phyloP scores from a whole-genome alignment of 345 rosid genomes.

The Ceriops tagal region DNA sequence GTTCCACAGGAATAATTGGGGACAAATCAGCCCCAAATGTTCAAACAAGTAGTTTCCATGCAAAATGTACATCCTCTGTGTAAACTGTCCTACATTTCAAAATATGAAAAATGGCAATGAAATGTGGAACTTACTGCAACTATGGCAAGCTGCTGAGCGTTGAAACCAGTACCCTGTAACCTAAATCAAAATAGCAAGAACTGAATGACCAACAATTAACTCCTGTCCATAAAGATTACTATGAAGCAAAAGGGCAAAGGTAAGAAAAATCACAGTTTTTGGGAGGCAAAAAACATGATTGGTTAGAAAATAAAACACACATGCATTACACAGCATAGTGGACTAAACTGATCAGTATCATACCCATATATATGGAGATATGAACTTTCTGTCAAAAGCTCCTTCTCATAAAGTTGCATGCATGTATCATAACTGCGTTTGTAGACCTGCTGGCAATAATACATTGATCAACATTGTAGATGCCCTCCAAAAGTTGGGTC shows the following conservation, averaged over 20 bases:
- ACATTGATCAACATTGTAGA: constrained; percentile 3
- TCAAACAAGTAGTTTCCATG: background rate
- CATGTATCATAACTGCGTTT: constrained; percentile 77
- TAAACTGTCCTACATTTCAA: background rate
- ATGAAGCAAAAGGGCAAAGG: background rate
- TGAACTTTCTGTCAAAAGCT: constrained; percentile 67
- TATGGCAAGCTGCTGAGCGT: constrained; percentile 78
- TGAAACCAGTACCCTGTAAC: constrained; percentile 55
- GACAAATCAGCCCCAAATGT: background rate
- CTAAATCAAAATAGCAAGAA: constrained; percentile 36
- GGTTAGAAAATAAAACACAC: background rate
- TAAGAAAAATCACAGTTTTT: background rate
- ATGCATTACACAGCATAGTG: background rate
- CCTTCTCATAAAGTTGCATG: constrained; percentile 79
- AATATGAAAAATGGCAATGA: background rate
- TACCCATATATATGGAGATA: constrained; percentile 79
- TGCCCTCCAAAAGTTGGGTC: too few relatives aligned
- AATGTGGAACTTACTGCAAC: constrained; percentile 56
- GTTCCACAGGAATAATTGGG: background rate
- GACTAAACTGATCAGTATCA: constrained; percentile 15
- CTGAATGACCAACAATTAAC: constrained; percentile 14
- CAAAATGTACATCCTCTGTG: background rate
- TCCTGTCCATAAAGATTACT: background rate
- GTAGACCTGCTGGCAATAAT: constrained; percentile 59
- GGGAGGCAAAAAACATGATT: background rate